Conservation (phyloP, 192 early-diverging fungal genomes). For the Coemansia sp. region DNA sequence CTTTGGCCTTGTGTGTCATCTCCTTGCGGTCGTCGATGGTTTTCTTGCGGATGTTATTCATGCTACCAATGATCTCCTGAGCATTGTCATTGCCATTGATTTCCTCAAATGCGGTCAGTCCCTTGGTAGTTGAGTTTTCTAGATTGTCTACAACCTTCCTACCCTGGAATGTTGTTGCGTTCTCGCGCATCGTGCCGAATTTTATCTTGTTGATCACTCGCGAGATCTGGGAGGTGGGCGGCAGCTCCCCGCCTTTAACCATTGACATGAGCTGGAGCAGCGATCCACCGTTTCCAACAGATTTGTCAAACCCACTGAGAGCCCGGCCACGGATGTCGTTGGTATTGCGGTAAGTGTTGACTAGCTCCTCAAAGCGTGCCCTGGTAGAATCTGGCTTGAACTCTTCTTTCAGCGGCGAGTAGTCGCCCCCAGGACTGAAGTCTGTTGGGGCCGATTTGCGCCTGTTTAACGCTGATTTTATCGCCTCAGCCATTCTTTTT, state of each 20-base stretch:
- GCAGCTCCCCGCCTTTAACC: slow-evolving; percentile 37
- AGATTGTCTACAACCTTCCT: slow-evolving; percentile 41
- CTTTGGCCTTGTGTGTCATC: slow-evolving; percentile 33
- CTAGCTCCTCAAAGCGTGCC: slow-evolving; percentile 52
- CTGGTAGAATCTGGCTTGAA: slow-evolving; percentile 45
- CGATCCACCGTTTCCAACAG: slow-evolving; percentile 18
- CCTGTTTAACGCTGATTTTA: slow-evolving; percentile 10
- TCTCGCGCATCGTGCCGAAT: slow-evolving; percentile 40
- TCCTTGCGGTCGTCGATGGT: slow-evolving; percentile 43
- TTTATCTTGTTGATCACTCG: slow-evolving; percentile 20
- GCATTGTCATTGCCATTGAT: slow-evolving; percentile 45
- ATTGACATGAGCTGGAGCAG: slow-evolving; percentile 27
- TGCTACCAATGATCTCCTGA: slow-evolving; percentile 25
- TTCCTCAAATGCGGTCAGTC: slow-evolving; percentile 33
- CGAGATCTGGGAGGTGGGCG: slow-evolving; percentile 28
- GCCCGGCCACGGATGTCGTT: slow-evolving; percentile 25
- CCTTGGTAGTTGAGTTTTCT: slow-evolving; percentile 26
- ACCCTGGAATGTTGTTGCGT: slow-evolving; percentile 44
- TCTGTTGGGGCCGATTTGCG: slow-evolving; percentile 33
- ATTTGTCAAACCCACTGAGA: slow-evolving; percentile 23
- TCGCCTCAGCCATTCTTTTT: background rate
- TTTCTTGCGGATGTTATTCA: slow-evolving; percentile 36
- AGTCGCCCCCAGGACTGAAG: slow-evolving; percentile 32
- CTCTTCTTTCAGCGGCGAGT: slow-evolving; percentile 27
- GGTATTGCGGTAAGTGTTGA: slow-evolving; percentile 38